Evolutionary conservation across 1,284 basidiomycete genomes (phyloP), one percentile per base, ranked within the genome.

Genomic region (Amylostereum chailletii): DNA sequence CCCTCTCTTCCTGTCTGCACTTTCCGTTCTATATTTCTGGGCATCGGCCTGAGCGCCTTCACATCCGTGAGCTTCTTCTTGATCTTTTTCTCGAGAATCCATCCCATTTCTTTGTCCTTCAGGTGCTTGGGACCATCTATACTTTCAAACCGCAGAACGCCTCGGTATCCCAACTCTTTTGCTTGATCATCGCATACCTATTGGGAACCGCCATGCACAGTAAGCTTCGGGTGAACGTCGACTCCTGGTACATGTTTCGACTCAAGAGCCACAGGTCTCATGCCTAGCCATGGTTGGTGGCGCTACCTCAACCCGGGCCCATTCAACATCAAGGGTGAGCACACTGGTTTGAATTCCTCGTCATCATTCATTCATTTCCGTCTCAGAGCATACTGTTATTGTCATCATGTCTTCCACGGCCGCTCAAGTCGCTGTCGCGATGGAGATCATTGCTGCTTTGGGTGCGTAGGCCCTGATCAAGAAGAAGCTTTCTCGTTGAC

Each of bases 351-450:
- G 29, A 6, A 67, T 69, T 59, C 68, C 71, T 52, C 68, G 66
- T 54, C 72, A 71, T 33, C 27, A 40, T 42, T 29, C 5, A 32
- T 41, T 7, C 8, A 19, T 34, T 27, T 38, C 4, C 9, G 29
- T 38, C 34, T 51, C 55, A 74, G 75, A 85, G 57, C 78, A 83
- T 61, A 77, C 77, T 0, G 76, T 77, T 31, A 77, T 85, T 37
- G 72, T 82, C 26, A 83, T 86, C 56, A 83, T 86, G 79, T 62
- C 82, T 1, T 79, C 78, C 36, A 80, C 84, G 3, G 81, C 83
- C 0, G 74, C 79, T 2, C 74, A 74, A 4, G 77, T 79, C 0
- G 83, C 84, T 0, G 71, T 83, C 40, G 84, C 75, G 1, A 83
- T 83, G 44, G 77, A 81, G 50, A 71, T 88, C 37, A 72, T 86